Evolutionary conservation across 2,329 filamentous ascomycete genomes (phyloP).

Genomic region (Triangularia setosa): DNA sequence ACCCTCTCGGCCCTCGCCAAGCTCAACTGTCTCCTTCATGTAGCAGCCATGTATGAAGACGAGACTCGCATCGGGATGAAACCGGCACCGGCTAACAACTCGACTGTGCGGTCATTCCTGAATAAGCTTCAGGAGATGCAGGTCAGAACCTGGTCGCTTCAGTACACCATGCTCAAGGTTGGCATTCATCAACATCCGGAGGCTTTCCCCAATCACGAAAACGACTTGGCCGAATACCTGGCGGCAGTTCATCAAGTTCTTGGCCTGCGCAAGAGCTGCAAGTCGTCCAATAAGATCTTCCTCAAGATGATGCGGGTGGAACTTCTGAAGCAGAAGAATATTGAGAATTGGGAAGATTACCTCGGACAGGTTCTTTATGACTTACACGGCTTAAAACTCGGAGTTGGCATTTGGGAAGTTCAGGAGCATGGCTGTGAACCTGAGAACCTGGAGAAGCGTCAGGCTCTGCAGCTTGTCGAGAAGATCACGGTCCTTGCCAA

Average conservation of each 20-base stretch:
- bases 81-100: conserved; percentile 54
- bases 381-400: conserved; percentile 75
- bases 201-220: conserved; percentile 61
- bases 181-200: conserved; percentile 64
- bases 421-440: conserved; percentile 75
- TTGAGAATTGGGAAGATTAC: conserved; percentile 82
- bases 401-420: conserved; percentile 61
- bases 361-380: conserved; percentile 82
- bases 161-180: conserved; percentile 76
- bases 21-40: conserved; percentile 71
- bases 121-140: conserved; percentile 82
- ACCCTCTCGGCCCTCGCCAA: conserved; percentile 69
- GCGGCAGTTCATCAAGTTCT: conserved; percentile 79
- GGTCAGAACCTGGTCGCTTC: conserved; percentile 80
- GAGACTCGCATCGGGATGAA: conserved; percentile 74
- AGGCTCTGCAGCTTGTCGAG: conserved; percentile 77
- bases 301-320: conserved; percentile 86
- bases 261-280: conserved; percentile 81
- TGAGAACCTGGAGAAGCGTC: conserved; percentile 74
- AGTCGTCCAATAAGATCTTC: conserved; percentile 79
- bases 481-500: conserved; percentile 78
- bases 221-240: conserved; percentile 74
- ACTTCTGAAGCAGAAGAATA: conserved; percentile 68
- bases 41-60: conserved; percentile 78
- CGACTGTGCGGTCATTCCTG: conserved; percentile 54